phyloP scores from a whole-genome alignment of 495 filamentous ascomycete species.

The Penicillium ochrochloron region DNA sequence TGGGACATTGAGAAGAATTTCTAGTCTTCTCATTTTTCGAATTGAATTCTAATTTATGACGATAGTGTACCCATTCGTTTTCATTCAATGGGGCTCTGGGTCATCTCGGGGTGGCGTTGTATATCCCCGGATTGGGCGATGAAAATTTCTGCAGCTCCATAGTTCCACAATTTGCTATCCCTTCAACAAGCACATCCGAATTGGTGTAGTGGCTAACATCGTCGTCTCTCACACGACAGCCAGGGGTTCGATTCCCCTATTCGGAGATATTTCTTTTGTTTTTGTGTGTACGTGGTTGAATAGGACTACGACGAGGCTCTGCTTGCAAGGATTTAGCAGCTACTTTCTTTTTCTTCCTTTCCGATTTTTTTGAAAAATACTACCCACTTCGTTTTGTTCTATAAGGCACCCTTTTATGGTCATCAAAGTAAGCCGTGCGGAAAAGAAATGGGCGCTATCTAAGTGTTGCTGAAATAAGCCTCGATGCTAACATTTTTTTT shows the following conservation, averaged over 20 bases:
- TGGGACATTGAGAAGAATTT: not conserved
- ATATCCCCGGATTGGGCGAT: not conserved
- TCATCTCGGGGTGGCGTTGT: not conserved
- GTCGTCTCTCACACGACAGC: constrained; percentile 50
- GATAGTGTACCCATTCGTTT: not conserved
- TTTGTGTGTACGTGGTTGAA: no score
- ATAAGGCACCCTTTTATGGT: no score
- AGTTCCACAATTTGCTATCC: not conserved
- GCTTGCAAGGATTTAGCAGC: no score
- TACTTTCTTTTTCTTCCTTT: no score
- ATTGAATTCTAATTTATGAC: not conserved
- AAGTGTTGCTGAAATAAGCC: no score
- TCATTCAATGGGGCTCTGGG: not conserved
- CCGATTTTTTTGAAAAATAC: no score
- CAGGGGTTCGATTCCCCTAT: constrained; percentile 48
- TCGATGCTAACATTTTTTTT: no score
- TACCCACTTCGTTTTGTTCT: no score
- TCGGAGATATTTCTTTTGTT: constrained; percentile 36
- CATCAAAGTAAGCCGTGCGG: no score
- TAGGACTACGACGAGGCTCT: no score
- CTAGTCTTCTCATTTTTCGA: no score
- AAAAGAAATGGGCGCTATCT: no score
- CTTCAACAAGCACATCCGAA: constrained; percentile 31
- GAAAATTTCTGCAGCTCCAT: constrained; percentile 6
- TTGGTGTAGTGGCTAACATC: constrained; percentile 52